Evolutionary conservation across 768 basidiomycete species (phyloP).

Genomic region (Lanmaoa rubissima): DNA sequence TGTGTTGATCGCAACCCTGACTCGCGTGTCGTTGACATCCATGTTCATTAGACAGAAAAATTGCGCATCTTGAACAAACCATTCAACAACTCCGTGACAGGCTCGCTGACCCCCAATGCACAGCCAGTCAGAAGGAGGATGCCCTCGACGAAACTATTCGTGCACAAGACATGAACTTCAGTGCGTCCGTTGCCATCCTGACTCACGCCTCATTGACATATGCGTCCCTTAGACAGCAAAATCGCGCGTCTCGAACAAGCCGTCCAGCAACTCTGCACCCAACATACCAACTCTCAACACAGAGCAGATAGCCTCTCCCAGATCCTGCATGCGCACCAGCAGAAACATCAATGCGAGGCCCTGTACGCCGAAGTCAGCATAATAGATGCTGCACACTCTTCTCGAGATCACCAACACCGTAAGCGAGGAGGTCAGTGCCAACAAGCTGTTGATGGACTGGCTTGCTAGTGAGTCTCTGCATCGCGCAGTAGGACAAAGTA

Average conservation of each 20-base stretch:
- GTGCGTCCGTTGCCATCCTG: not conserved
- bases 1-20: too few relatives aligned
- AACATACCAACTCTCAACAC: not conserved
- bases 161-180: not conserved
- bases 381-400: conserved; percentile 2
- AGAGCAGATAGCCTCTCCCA: too few relatives aligned
- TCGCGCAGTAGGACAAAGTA: not conserved
- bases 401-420: not conserved
- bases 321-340: not conserved
- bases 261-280: not conserved
- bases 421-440: too few relatives aligned
- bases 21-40: too few relatives aligned
- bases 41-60: too few relatives aligned
- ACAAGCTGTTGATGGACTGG: not conserved
- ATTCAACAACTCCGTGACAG: too few relatives aligned
- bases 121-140: not conserved
- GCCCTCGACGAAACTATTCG: not conserved
- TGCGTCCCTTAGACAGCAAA: not conserved
- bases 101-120: too few relatives aligned
- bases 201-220: not conserved
- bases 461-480: not conserved
- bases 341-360: conserved; percentile 1
- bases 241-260: not conserved
- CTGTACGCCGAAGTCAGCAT: not conserved
- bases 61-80: too few relatives aligned